These are phyloP conservation scores for Picea sitchensis DNA, from an alignment of 75 land plant species.

Conservation along the genomic window DNA sequence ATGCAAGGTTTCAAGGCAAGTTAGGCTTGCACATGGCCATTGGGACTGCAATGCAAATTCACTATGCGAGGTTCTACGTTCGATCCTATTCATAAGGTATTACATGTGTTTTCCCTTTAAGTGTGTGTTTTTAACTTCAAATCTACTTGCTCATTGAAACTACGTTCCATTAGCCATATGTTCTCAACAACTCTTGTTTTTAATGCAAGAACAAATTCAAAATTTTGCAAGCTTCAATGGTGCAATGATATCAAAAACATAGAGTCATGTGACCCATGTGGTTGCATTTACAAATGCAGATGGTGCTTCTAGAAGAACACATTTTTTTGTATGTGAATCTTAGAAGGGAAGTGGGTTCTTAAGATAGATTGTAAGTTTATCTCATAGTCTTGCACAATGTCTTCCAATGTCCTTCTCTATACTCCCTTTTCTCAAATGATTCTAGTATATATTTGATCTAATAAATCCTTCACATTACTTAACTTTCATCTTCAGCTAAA, in stretches of 20 bases:
- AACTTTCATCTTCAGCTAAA: background rate
- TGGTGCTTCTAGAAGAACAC: conserved; percentile 76
- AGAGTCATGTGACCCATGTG: conserved; percentile 81
- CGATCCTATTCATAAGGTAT: conserved; percentile 67
- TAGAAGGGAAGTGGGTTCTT: conserved; percentile 78
- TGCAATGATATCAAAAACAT: conserved; percentile 34
- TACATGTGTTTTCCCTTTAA: background rate
- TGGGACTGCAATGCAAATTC: no score
- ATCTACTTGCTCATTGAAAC: background rate
- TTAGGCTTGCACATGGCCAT: no score
- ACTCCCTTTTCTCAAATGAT: background rate
- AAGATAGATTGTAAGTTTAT: conserved; percentile 61
- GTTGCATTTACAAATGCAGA: conserved; percentile 67
- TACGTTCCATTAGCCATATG: background rate
- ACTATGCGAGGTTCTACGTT: background rate
- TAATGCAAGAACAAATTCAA: conserved; percentile 47
- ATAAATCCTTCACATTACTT: background rate
- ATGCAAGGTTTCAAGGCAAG: no score
- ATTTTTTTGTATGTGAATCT: conserved; percentile 63
- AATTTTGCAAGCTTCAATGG: conserved; percentile 55
- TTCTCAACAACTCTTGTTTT: background rate
- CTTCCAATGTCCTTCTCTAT: background rate
- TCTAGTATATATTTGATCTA: background rate
- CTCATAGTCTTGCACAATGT: background rate
- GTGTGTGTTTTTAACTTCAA: background rate